Percentiles rank a stretch among this genome's conserved stretches.
These are phyloP conservation scores for Calocybe indica DNA, from an alignment of 768 basidiomycete species.

Conservation along the genomic window DNA sequence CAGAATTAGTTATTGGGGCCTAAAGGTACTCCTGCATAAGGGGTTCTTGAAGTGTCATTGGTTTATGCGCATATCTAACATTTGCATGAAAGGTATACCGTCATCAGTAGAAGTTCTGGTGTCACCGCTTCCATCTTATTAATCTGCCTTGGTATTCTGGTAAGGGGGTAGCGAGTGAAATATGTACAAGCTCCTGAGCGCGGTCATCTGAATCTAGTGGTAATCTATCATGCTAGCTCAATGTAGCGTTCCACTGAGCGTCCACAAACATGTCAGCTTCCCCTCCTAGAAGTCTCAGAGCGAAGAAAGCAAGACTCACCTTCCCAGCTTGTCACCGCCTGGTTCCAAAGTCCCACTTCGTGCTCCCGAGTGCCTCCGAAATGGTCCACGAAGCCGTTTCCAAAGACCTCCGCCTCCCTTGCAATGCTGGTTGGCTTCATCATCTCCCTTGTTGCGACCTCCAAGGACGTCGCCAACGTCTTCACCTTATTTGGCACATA, in stretches of 20 bases:
- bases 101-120: too few species aligned
- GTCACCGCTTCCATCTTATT: too few species aligned
- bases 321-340: slow-evolving; percentile 94
- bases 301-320: slow-evolving; percentile 37
- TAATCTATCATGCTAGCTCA: slow-evolving; percentile 54
- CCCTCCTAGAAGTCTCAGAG: neutral
- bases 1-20: too few species aligned
- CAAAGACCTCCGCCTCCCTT: slow-evolving; percentile 67
- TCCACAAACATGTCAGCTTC: neutral
- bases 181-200: too few species aligned
- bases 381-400: slow-evolving; percentile 90
- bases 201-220: too few species aligned
- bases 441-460: slow-evolving; percentile 77
- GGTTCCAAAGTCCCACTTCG: slow-evolving; percentile 81
- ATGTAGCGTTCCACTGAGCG: slow-evolving; percentile 73
- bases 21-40: too few species aligned
- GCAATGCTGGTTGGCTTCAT: slow-evolving; percentile 75
- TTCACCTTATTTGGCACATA: slow-evolving; percentile 39
- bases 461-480: slow-evolving; percentile 75
- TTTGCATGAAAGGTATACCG: too few species aligned
- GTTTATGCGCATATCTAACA: too few species aligned
- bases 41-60: too few species aligned
- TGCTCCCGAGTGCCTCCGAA: slow-evolving; percentile 93
- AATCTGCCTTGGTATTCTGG: too few species aligned
- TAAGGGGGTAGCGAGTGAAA: too few species aligned